Base-by-base conservation (phyloP, 177 flowering plant species). In the Vitis hybrid region DNA sequence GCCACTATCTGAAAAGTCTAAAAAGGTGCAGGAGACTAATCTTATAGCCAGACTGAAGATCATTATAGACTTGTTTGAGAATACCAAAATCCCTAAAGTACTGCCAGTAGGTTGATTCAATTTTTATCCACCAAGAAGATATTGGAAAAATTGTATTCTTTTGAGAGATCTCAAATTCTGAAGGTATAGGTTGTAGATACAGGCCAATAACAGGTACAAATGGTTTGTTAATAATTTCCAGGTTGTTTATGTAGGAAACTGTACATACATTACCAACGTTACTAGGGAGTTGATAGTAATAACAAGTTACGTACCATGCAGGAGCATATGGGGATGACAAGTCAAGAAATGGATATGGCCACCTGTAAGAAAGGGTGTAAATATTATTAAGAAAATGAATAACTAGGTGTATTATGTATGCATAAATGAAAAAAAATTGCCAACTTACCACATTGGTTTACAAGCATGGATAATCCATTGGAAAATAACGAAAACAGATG, bases 261-360 rank as follows among this genome's bases (percentile, higher is more conserved):
- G 5, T 13, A 34, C 10, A 2, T 30, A 21, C 62, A 60, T 23
- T 60, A 2, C 30, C 13, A 32, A 7, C 2, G 19, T 15, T 56
- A n/a, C 19, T 18, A 56, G 19, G 59, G 19, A 18, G 2, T 4
- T n/a, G 21, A 56, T 18, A 12, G 19, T 56, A 8, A n/a, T 56
- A 8, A n/a, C 23, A 30, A 8, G 23, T 21, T 12, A 58, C 80
- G 40, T 83, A 86, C 88, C 87, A 84, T 68, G 81, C 11, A 8
- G 91, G 88, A 72, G 88, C 84, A 76, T 72, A 83, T 54, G 78
- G 68, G 62, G 88, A 80, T 59, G 89, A 81, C 75, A 86, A 72
- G 71, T 87, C 89, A 10, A 84, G 84, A 73, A 84, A 86, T 54
- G 84, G 80, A 78, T 88, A 88, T 12, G 91, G 91, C 91, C 91